Conservation (phyloP, 2,329 filamentous ascomycete species). For the Sarocladium strictum region DNA sequence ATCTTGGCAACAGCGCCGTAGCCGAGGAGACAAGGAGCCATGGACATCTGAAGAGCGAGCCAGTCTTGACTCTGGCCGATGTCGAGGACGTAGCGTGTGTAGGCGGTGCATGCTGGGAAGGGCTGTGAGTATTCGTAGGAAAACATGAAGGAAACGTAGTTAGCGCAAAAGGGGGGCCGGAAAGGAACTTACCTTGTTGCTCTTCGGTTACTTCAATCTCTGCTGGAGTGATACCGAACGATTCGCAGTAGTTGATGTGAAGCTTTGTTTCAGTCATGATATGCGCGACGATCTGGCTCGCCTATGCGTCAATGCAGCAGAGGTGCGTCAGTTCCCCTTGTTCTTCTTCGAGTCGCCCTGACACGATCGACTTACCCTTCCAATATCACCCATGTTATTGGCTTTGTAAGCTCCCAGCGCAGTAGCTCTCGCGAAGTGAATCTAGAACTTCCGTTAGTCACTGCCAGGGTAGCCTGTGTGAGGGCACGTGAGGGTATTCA, state of each 20-base stretch:
- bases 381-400: slow-evolving; percentile 66
- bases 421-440: slow-evolving; percentile 83
- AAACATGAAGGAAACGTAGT: background rate
- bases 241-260: slow-evolving; percentile 75
- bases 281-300: slow-evolving; percentile 60
- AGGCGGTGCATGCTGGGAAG: slow-evolving; percentile 64
- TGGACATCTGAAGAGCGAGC: slow-evolving; percentile 76
- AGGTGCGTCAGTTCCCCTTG: too few relatives aligned
- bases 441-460: slow-evolving; percentile 34
- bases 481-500: slow-evolving; percentile 18
- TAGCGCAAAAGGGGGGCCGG: slow-evolving; percentile 7
- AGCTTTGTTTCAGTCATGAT: slow-evolving; percentile 75
- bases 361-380: slow-evolving; percentile 56
- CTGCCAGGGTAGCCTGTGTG: too few relatives aligned
- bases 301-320: too few relatives aligned
- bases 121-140: too few relatives aligned
- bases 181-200: slow-evolving; percentile 51
- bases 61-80: slow-evolving; percentile 83
- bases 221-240: slow-evolving; percentile 68
- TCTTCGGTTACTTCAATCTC: slow-evolving; percentile 72
- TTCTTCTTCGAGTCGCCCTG: too few relatives aligned
- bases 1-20: slow-evolving; percentile 75
- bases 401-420: slow-evolving; percentile 82
- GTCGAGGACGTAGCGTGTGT: slow-evolving; percentile 82
- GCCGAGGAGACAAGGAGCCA: slow-evolving; percentile 85